Base-by-base conservation (phyloP, 208 protist genomes). In the Wallacemonas sp. region DNA sequence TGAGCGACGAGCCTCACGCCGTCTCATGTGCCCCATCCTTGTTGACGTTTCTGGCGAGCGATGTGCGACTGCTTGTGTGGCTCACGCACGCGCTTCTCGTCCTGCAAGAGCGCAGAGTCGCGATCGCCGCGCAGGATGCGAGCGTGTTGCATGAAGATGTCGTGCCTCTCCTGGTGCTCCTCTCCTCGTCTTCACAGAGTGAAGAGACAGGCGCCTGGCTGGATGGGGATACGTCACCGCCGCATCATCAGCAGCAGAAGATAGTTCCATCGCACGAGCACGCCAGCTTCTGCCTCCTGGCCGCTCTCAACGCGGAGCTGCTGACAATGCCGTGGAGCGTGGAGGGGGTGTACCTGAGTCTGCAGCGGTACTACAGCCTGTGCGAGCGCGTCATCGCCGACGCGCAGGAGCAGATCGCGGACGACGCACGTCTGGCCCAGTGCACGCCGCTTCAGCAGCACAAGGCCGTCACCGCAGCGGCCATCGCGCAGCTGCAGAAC, bases 251-350 rank as follows among this genome's bases (percentile, higher is more conserved):
- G n/a, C n/a, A n/a, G n/a, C n/a, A n/a, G n/a, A n/a, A n/a, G n/a
- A n/a, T n/a, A n/a, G 16, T 5, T 6, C 9, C 61, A 2, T 12
- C 46, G 30, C 9, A 5, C 4, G 24, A 62, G 26, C 26, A 36
- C 11, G 14, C 27, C 33, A 19, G 17, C 2, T 70, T 75, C 57
- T 63, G 47, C 24, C 39, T 70, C 1, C 43, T 58, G 17, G 55
- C 70, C 27, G 5, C 49, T 6, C 24, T 75, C 19, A 47, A 54
- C 34, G 41, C 68, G 14, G 68, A 65, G 30, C 32, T 68, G 61
- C n/a, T 56, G 43, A 32, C 74, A 16, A 52, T 81, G 27, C 72
- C 78, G 46, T 88, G 82, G 82, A 70, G 61, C 30, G 44, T 77
- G 14, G 71, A 76, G 24, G 56, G 61, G 29, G 0, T 85, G 1